phyloP scores from a whole-genome alignment of 208 protist genomes.

The Leishmania amazonensis region DNA sequence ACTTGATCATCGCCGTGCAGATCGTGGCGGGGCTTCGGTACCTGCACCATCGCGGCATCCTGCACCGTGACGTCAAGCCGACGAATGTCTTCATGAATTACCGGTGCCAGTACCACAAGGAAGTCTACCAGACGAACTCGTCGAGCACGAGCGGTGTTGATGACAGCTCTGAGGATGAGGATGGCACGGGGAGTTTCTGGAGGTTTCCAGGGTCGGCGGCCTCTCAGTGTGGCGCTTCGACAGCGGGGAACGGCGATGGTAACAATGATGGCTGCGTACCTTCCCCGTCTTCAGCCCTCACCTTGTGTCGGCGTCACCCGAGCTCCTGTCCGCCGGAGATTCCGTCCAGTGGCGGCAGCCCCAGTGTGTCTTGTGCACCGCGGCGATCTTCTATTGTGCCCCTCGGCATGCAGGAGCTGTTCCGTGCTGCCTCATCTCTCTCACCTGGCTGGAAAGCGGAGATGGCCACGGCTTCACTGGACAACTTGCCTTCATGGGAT shows the following conservation, averaged over 20 bases:
- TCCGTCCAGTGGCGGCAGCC: background rate
- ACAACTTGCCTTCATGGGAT: slow-evolving; percentile 24
- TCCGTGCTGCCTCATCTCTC: background rate
- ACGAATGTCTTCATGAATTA: slow-evolving; percentile 88
- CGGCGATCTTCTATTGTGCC: background rate
- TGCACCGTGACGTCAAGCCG: slow-evolving; percentile 90
- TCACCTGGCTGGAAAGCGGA: background rate
- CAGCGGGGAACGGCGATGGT: background rate
- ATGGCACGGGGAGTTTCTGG: background rate
- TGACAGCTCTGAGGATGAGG: background rate
- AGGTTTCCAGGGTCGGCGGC: background rate
- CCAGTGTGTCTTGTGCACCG: background rate
- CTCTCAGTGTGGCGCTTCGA: background rate
- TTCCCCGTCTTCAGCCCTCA: background rate
- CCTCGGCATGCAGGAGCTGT: background rate
- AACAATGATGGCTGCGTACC: background rate
- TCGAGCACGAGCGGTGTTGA: slow-evolving; percentile 2
- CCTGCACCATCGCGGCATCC: slow-evolving; percentile 60
- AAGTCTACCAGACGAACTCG: background rate
- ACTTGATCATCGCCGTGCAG: slow-evolving; percentile 78
- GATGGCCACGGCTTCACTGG: slow-evolving; percentile 3
- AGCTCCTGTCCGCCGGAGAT: background rate
- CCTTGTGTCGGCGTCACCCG: slow-evolving; percentile 5
- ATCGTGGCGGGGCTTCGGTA: slow-evolving; percentile 64
- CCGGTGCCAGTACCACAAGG: slow-evolving; percentile 52